Evolutionary conservation across 2,329 filamentous ascomycete species (phyloP), one percentile per base, ranked within the genome.

Genomic region (Hymenoscyphus infarciens): DNA sequence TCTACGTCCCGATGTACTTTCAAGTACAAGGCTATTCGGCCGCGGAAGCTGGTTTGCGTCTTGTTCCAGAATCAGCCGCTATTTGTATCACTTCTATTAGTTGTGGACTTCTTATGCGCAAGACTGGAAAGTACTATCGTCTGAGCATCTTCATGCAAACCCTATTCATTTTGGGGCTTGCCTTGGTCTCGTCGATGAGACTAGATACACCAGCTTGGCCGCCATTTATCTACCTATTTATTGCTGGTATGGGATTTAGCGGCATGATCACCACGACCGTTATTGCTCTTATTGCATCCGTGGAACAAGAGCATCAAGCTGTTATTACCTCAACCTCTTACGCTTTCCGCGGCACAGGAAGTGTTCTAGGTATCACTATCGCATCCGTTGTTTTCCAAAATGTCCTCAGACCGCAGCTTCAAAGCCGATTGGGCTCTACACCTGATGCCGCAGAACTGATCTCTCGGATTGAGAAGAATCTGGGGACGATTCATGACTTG

Each of bases 241-340:
- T 86, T 3, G 49, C 22, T 1, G 59, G 77, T 0, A 83, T 85
- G 68, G 79, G 80, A n/a, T 83, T 81, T 67, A 81, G 82, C 5
- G 80, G 82, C 69, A 88, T 85, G 11, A 83, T 91, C 52, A 91
- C 88, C 0, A 88, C 86, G 0, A 86, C 86, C 0, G 80, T 92
- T 25, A 86, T 91, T 52, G 88, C 82, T 1, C 77, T 92, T 55
- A 83, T 92, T 65, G 84, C 89, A 33, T 90, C 91, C 69, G 83
- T 87, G 0, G 77, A 82, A 0, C 78, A 80, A 5, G 80, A 85
- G 57, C 88, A 93, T 67, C 86, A 89, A 64, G 89, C 90, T 1
- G 83, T 92, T 1, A 87, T 87, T 2, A 88, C 90, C 22, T 89
- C 90, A 10, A 91, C 88, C 73, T 89, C 85, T 16, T 93, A 92